Evolutionary conservation across 2,329 filamentous ascomycete genomes (phyloP).

Genomic region (Graphium sp.): DNA sequence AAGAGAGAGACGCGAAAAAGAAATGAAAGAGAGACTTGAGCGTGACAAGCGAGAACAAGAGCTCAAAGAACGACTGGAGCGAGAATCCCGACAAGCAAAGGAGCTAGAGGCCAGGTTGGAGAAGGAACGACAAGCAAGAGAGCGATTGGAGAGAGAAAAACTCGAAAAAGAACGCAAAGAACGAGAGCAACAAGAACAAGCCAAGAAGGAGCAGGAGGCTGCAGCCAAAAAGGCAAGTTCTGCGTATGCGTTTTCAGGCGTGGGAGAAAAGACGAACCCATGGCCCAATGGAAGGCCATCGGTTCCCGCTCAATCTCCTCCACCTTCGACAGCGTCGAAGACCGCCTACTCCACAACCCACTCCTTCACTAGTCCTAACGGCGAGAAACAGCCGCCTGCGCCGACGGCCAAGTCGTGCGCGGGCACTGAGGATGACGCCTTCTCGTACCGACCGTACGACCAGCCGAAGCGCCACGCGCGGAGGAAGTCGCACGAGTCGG

Average conservation of each 20-base stretch:
- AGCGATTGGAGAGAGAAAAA: conserved; percentile 25
- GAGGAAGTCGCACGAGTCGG: conserved; percentile 47
- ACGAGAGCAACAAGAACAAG: conserved; percentile 19
- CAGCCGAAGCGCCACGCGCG: conserved; percentile 40
- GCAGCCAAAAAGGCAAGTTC: conserved; percentile 11
- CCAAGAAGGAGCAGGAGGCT: conserved; percentile 15
- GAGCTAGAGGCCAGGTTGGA: conserved; percentile 11
- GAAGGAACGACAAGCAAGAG: conserved; percentile 12
- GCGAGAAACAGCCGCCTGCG: conserved; percentile 16
- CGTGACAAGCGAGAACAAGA: conserved; percentile 17
- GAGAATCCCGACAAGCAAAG: conserved; percentile 8
- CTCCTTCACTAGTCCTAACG: conserved; percentile 10
- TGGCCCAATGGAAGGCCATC: conserved; percentile 47
- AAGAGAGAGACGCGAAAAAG: conserved; percentile 10
- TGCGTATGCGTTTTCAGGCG: conserved; percentile 47
- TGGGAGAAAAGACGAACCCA: conserved; percentile 53
- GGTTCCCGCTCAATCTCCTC: conserved; percentile 13
- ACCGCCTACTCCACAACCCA: conserved; percentile 10
- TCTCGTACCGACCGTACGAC: conserved; percentile 68
- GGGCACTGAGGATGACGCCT: conserved; percentile 46
- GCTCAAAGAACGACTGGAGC: conserved; percentile 12
- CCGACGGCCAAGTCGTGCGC: conserved; percentile 40
- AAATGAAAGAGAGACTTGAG: conserved; percentile 19
- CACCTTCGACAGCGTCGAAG: conserved; percentile 11
- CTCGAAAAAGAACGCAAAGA: conserved; percentile 22